Base-by-base conservation (phyloP, 768 basidiomycete species). In the Mrakia blollopis region DNA sequence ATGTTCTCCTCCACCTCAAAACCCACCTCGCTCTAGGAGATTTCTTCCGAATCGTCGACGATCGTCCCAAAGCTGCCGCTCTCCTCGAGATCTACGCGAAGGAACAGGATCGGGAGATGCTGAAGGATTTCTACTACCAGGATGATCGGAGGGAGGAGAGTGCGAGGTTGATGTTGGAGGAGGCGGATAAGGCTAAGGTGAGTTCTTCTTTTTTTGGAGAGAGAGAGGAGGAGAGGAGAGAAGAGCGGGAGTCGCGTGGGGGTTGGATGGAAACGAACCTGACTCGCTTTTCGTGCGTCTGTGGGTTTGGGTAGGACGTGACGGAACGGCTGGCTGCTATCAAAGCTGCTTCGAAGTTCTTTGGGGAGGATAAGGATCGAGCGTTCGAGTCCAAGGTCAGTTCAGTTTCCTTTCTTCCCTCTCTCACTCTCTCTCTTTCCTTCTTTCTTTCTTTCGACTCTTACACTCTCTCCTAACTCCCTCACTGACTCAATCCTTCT, bases 111-210 rank as follows among this genome's bases (percentile, higher is more conserved):
- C 86, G 91, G 71, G 92, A 93, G 79, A 91, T 98, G 89, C 85
- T 98, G 10, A 87, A 94, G 23, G 94, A 99, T 82, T 98, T 95
- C 84, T 98, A 94, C 83, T 99, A 96, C 81, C 96, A 96, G 50
- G 97, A 99, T 80, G 97, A 98, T 84, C 87, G 97, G 73, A 87
- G 95, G 65, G 91, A 93, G 21, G 97, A 98, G 82, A 96, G 91
- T 83, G 97, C 94, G 0, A 87, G 91, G n/a, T 85, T 98, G 4
- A 91, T 89, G 52, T 84, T 99, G 30, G 92, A 92, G 62, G 97
- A 98, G 83, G 91, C 93, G 10, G 85, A 87, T 3, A 84, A 84
- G 30, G 89, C 91, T 83, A 83, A 84, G 80, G 94, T 93, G 79
- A 79, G 87, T 81, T 25, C 16, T 37, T 16, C n/a, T n/a, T n/a